Conservation (phyloP, 1,284 basidiomycete species). For the Naganishia sp. region DNA sequence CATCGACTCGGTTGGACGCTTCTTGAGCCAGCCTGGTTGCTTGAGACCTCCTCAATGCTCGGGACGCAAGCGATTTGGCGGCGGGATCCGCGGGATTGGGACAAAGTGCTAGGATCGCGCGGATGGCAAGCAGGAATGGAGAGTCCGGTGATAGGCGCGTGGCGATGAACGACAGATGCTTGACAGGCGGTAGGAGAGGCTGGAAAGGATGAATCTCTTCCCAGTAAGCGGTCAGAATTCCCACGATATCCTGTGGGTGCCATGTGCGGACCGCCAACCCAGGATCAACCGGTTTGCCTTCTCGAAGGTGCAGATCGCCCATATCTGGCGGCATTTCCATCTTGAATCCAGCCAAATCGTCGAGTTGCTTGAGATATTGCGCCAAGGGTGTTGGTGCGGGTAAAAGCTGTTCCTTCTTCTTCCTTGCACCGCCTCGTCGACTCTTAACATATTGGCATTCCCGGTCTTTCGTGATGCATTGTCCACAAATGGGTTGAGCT, state of each 20-base stretch:
- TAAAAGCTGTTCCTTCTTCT: slow-evolving; percentile 45
- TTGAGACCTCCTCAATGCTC: slow-evolving; percentile 40
- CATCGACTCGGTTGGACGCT: slow-evolving; percentile 32
- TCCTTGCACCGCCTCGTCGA: slow-evolving; percentile 51
- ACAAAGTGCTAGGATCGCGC: slow-evolving; percentile 50
- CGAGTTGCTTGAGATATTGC: slow-evolving; percentile 50
- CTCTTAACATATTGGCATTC: slow-evolving; percentile 55
- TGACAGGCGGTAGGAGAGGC: slow-evolving; percentile 49
- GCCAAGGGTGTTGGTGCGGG: slow-evolving; percentile 45
- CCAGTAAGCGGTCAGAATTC: slow-evolving; percentile 50
- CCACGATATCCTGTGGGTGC: slow-evolving; percentile 38
- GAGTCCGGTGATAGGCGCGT: slow-evolving; percentile 43
- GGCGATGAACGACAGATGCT: slow-evolving; percentile 43
- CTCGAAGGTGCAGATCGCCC: slow-evolving; percentile 37
- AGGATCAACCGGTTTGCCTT: slow-evolving; percentile 42
- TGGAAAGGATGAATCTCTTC: slow-evolving; percentile 53
- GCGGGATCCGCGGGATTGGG: slow-evolving; percentile 49
- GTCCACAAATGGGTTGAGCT: slow-evolving; percentile 49
- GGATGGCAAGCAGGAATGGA: slow-evolving; percentile 52
- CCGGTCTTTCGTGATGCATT: slow-evolving; percentile 49
- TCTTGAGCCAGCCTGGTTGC: slow-evolving; percentile 31
- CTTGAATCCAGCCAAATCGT: slow-evolving; percentile 39
- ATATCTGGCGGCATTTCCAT: slow-evolving; percentile 33
- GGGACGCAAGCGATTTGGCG: slow-evolving; percentile 44
- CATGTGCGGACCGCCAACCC: slow-evolving; percentile 45